Evolutionary conservation across 2,329 filamentous ascomycete species (phyloP), one percentile per base, ranked within the genome.

Genomic region (Botryosphaeria dothidea): DNA sequence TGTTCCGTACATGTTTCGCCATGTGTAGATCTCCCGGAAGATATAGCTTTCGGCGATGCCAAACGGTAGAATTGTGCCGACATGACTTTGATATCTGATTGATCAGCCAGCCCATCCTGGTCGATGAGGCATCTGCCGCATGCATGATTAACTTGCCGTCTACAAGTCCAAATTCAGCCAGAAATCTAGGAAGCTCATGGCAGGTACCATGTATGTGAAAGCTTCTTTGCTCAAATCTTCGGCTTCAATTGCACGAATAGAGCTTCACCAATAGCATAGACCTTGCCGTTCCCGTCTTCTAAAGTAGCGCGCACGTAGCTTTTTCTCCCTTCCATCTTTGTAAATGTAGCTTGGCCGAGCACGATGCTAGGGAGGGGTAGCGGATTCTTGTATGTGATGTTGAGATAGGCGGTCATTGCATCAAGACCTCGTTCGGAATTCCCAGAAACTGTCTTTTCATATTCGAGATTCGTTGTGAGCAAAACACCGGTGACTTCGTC

Each of bases 401-500:
- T 87, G 60, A 90, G 72, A 71, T 85, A 84, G 4, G 79, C 84
- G 11, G 85, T 86, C 71, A 84, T 79, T 23, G 45, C 21, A 25
- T 9, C 52, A 13, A 62, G 38, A 8, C 54, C 43, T 25, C 38
- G 9, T 2, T 48, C 51, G 54, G 25, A 31, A 17, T n/a, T 21
- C 19, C 45, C 21, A 3, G 54, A 45, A 23, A 9, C 31, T 1
- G 23, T 19, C 27, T 65, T 57, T n/a, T 61, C 63, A 6, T 70
- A 58, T 25, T 76, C 76, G 17, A 69, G 64, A 67, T 85, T 84
- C 29, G 81, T 69, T 2, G 77, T 76, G 9, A 85, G 75, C 19
- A 87, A 67, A 5, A 83, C 75, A 0, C 86, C 85, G 71, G 85
- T 82, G 5, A 78, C 74, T 71, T 90, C 87, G 70, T 90, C 87